Percentiles rank a stretch among this genome's conserved stretches.
These are phyloP conservation scores for Kodamaea kaohsiungensis DNA, from an alignment of 805 yeast genomes.

Conservation along the genomic window DNA sequence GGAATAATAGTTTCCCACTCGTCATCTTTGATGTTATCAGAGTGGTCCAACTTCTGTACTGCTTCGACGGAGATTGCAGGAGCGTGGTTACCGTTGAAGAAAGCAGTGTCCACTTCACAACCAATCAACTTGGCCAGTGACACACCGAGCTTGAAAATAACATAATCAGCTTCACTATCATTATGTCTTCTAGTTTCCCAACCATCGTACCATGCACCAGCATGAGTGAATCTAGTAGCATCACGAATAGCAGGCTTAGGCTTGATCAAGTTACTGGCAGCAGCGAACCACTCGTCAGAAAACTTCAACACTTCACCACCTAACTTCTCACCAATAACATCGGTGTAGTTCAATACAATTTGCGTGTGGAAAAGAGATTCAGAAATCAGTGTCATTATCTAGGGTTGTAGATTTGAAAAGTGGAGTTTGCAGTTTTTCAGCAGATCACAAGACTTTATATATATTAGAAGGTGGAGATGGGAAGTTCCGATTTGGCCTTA, in stretches of 20 bases:
- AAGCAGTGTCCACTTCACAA: constrained; percentile 90
- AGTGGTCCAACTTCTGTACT: constrained; percentile 36
- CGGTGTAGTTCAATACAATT: constrained; percentile 58
- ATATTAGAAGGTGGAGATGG: neutral
- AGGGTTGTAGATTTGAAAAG: neutral
- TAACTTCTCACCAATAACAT: constrained; percentile 80
- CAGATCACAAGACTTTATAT: neutral
- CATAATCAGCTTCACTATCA: constrained; percentile 83
- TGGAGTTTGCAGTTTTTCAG: neutral
- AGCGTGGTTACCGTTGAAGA: constrained; percentile 94
- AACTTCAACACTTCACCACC: constrained; percentile 73
- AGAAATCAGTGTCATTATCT: constrained; percentile 8
- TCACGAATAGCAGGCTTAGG: constrained; percentile 82
- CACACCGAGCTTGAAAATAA: constrained; percentile 79
- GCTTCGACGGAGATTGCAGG: constrained; percentile 88
- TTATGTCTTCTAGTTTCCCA: constrained; percentile 99
- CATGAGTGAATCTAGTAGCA: constrained; percentile 71
- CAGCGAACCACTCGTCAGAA: constrained; percentile 96
- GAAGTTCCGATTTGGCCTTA: neutral
- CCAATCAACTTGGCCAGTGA: constrained; percentile 77
- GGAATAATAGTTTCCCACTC: constrained; percentile 74
- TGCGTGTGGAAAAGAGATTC: constrained; percentile 44
- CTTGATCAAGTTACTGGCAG: constrained; percentile 80
- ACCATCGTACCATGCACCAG: constrained; percentile 98
- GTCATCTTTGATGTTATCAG: constrained; percentile 27